Evolutionary conservation across 2,329 filamentous ascomycete genomes (phyloP).

Genomic region (Pseudogymnoascus sp.): DNA sequence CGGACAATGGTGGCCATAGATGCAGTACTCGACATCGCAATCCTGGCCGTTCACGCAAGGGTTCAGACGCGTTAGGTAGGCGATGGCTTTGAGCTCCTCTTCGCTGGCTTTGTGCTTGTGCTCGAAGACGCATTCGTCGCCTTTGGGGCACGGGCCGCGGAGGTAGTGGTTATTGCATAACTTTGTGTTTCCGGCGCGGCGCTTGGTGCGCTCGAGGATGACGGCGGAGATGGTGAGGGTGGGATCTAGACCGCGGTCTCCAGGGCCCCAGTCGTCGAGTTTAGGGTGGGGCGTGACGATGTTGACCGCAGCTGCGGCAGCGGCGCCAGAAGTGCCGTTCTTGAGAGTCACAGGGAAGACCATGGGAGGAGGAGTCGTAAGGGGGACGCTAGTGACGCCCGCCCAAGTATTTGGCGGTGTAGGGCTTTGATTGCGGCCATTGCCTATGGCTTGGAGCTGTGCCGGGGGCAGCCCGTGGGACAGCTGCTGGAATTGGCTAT

Average conservation of each 20-base stretch:
- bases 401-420: conserved; percentile 23
- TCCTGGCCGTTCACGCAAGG: conserved; percentile 49
- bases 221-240: conserved; percentile 38
- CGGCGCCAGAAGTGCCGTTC: conserved; percentile 11
- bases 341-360: conserved; percentile 14
- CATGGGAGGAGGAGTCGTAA: conserved; percentile 16
- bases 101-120: conserved; percentile 44
- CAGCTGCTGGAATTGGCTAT: conserved; percentile 12
- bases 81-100: conserved; percentile 49
- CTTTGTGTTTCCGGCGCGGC: conserved; percentile 45
- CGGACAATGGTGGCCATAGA: conserved; percentile 50
- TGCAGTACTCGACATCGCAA: conserved; percentile 49
- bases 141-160: conserved; percentile 46
- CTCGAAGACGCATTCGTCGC: conserved; percentile 46
- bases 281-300: not conserved
- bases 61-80: conserved; percentile 46
- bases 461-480: conserved; percentile 3
- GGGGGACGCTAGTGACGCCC: conserved; percentile 24
- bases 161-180: conserved; percentile 56
- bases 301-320: conserved; percentile 13
- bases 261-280: conserved; percentile 41
- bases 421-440: conserved; percentile 13
- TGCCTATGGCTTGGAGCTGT: not conserved
- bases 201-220: conserved; percentile 47
- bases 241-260: conserved; percentile 45